A percentile compares a stretch with the other conserved stretches of the same genome.
These are phyloP conservation scores for Chamaecyparis obtusa DNA, from an alignment of 75 land plant genomes.

Conservation along the genomic window DNA sequence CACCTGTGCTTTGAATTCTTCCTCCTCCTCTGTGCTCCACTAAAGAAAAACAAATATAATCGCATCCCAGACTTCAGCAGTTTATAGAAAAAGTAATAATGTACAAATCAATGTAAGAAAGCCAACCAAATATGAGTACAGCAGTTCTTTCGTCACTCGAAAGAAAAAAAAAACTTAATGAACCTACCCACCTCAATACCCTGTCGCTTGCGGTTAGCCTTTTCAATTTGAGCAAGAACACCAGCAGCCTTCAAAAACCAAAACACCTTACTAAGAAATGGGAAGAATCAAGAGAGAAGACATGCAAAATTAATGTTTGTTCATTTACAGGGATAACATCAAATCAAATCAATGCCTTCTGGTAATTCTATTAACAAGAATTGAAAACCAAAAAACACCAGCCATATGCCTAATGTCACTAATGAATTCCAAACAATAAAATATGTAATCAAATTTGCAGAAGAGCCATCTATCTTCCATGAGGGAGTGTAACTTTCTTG, in stretches of 20 bases:
- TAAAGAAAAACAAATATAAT: slow-evolving; percentile 23
- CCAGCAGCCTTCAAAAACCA: slow-evolving; percentile 83
- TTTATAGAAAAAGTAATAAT: not conserved
- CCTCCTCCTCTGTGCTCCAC: slow-evolving; percentile 90
- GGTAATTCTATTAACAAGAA: not conserved
- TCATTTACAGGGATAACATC: not conserved
- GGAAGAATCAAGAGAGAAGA: not conserved
- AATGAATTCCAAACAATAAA: not conserved
- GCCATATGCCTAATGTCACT: not conserved
- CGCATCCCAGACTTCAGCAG: not conserved
- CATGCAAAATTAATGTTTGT: not conserved
- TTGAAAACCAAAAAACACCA: not conserved
- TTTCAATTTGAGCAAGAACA: slow-evolving; percentile 86
- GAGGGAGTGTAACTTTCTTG: no score
- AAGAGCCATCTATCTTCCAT: no score
- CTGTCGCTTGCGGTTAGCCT: slow-evolving; percentile 61
- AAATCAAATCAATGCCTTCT: not conserved
- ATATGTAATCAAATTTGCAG: no score
- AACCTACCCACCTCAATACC: slow-evolving; percentile 55
- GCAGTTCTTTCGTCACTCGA: not conserved
- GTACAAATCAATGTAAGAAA: not conserved
- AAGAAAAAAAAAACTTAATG: not conserved
- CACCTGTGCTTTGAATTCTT: slow-evolving; percentile 67
- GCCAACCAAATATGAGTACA: not conserved
- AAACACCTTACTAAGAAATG: not conserved